These are phyloP conservation scores for Coniochaeta pulveracea DNA, from an alignment of 2,329 filamentous ascomycete species.

Conservation along the genomic window DNA sequence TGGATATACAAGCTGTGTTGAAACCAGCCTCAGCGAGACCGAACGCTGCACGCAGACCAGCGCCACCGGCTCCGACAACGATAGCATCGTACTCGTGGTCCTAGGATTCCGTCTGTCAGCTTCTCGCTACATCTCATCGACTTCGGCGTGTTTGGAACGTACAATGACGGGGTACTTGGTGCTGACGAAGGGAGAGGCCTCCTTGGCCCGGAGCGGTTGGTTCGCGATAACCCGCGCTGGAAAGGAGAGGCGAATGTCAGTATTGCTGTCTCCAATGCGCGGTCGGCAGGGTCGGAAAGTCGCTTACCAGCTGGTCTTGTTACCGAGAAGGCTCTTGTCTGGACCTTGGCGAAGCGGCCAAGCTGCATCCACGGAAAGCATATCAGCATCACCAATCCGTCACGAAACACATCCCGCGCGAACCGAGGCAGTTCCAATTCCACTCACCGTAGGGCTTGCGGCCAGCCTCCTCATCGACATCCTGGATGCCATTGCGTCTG, in stretches of 20 bases:
- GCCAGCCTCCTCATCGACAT: conserved; percentile 53
- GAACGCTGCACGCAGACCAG: conserved; percentile 73
- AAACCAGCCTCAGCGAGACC: conserved; percentile 81
- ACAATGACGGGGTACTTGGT: conserved; percentile 91
- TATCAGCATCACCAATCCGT: not conserved
- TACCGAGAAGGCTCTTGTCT: conserved; percentile 74
- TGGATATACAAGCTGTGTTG: conserved; percentile 80
- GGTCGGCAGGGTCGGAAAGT: not conserved
- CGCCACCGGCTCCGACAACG: conserved; percentile 76
- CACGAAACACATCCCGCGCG: conserved; percentile 10
- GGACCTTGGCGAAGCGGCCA: conserved; percentile 48
- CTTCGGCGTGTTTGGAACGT: conserved; percentile 25
- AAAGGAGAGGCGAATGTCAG: conserved; percentile 6
- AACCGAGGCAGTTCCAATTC: too few species aligned
- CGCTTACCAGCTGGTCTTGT: conserved; percentile 65
- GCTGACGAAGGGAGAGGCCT: conserved; percentile 77
- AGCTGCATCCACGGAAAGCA: conserved; percentile 33
- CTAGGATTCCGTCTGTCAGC: conserved; percentile 27
- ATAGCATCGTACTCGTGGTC: conserved; percentile 99
- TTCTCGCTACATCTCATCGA: conserved; percentile 2
- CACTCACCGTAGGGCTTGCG: conserved; percentile 43
- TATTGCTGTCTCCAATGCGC: conserved; percentile 3
- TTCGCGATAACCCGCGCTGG: conserved; percentile 77
- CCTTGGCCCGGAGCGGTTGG: conserved; percentile 80
- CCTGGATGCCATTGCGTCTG: conserved; percentile 45